Evolutionary conservation across 179 eudicot species (phyloP).

Genomic region (Silene coronaria): DNA sequence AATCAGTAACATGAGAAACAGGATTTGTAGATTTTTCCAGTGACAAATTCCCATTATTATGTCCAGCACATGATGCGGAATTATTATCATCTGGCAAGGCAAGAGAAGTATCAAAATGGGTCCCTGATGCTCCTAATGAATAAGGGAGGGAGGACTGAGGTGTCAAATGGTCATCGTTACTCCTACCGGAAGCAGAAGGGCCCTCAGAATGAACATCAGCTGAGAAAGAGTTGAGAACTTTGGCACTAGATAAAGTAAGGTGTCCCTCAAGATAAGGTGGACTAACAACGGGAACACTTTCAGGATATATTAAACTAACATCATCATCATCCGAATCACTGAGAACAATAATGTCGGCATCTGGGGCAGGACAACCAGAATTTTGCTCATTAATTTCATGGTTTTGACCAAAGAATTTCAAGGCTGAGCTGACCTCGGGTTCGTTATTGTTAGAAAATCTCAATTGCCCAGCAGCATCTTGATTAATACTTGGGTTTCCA

Average conservation of each 20-base stretch:
- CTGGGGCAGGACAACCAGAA: slow-evolving; percentile 23
- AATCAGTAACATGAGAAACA: slow-evolving; percentile 21
- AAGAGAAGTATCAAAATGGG: slow-evolving; percentile 21
- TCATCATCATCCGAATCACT: slow-evolving; percentile 65
- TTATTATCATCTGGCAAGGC: slow-evolving; percentile 23
- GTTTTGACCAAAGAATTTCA: slow-evolving; percentile 10
- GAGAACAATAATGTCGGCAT: slow-evolving; percentile 47
- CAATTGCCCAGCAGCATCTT: slow-evolving; percentile 26
- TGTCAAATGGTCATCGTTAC: slow-evolving; percentile 10
- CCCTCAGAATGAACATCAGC: slow-evolving; percentile 19
- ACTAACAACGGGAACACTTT: slow-evolving; percentile 14
- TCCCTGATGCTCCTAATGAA: slow-evolving; percentile 19
- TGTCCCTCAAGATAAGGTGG: slow-evolving; percentile 13
- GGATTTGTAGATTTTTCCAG: slow-evolving; percentile 18
- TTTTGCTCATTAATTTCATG: slow-evolving; percentile 15
- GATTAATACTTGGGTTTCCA: slow-evolving; percentile 30
- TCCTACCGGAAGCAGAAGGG: slow-evolving; percentile 17
- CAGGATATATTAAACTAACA: slow-evolving; percentile 31
- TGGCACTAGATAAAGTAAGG: slow-evolving; percentile 12
- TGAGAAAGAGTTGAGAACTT: slow-evolving; percentile 18
- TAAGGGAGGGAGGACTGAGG: slow-evolving; percentile 19
- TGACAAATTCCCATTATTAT: slow-evolving; percentile 16
- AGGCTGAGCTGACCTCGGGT: slow-evolving; percentile 32
- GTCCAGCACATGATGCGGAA: slow-evolving; percentile 11
- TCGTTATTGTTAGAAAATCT: slow-evolving; percentile 23